Evolutionary conservation across 2,329 filamentous ascomycete species (phyloP).

Genomic region (Emydomyces testavorans): DNA sequence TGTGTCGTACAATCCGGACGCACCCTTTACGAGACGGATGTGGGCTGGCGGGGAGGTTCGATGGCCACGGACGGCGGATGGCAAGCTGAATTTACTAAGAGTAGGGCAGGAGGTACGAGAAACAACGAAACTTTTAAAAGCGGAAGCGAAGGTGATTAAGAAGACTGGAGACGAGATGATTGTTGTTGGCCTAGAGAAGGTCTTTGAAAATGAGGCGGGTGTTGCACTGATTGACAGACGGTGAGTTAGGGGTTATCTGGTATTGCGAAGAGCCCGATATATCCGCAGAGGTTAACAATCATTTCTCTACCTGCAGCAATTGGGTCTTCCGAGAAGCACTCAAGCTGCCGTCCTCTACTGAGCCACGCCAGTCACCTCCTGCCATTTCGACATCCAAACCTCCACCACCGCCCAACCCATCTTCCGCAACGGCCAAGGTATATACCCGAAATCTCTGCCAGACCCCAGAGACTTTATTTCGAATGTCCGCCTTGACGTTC

Average conservation of each 20-base stretch:
- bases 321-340: conserved; percentile 38
- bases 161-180: conserved; percentile 51
- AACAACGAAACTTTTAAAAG: conserved; percentile 44
- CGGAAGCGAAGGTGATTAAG: conserved; percentile 44
- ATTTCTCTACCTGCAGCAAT: conserved; percentile 22
- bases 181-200: conserved; percentile 53
- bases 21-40: conserved; percentile 53
- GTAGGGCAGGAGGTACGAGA: conserved; percentile 49
- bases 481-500: conserved; percentile 36
- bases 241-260: conserved; percentile 20
- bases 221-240: conserved; percentile 46
- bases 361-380: conserved; percentile 5
- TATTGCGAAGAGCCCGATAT: background rate
- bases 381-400: conserved; percentile 7
- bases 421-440: conserved; percentile 19
- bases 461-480: conserved; percentile 33
- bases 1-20: conserved; percentile 46
- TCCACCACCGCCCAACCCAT: conserved; percentile 15
- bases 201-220: conserved; percentile 43
- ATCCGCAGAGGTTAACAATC: background rate
- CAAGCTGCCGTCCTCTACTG: conserved; percentile 16
- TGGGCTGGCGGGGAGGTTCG: conserved; percentile 54
- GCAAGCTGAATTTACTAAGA: conserved; percentile 33
- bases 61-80: conserved; percentile 34
- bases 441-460: conserved; percentile 29